Evolutionary conservation across 2,329 filamentous ascomycete genomes (phyloP), one percentile per base, ranked within the genome.

Genomic region (Botryotinia globosa): DNA sequence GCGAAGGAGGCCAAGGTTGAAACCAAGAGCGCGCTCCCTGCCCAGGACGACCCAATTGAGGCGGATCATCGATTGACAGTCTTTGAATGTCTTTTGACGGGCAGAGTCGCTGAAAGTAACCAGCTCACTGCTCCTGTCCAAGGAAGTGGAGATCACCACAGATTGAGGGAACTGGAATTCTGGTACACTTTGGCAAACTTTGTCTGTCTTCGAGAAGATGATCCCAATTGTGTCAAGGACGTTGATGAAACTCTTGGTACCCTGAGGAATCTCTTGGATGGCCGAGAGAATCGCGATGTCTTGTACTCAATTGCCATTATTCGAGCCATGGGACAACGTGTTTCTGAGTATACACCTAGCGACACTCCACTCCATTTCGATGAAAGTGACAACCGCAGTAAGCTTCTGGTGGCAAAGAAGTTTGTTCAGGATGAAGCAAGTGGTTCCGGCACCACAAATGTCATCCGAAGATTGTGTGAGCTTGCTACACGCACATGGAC

Each of bases 251-350:
- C 89, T 1, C 84, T 97, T 44, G 82, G 82, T 7, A 86, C 86
- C 69, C 88, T 94, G 81, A 90, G 93, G 45, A 87, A 87, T 72
- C 85, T 95, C 34, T 86, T 97, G 20, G 92, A 94, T 77, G 91
- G 91, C 65, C 88, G 91, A 37, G 94, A 98, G 83, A 96, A 95
- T 78, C 90, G 94, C 70, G 94, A 98, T 80, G 91, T 97, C 29
- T 88, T 98, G 72, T 97, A 97, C 82, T 96, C 93, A 0, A 91
- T 97, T 76, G 93, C 92, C 14, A 89, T 97, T 72, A 90, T 92
- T 25, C 90, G 94, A 39, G 89, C 94, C 75, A 85, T 94, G 67
- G 90, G 92, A 63, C 89, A 90, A 45, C 88, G 89, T 63, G 89
- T 87, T 78, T 87, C 87, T 22, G 84, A 89, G 18, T 87, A 86